Conservation (phyloP, 2,329 filamentous ascomycete species). For the Sporothrix pseudoabietina region DNA sequence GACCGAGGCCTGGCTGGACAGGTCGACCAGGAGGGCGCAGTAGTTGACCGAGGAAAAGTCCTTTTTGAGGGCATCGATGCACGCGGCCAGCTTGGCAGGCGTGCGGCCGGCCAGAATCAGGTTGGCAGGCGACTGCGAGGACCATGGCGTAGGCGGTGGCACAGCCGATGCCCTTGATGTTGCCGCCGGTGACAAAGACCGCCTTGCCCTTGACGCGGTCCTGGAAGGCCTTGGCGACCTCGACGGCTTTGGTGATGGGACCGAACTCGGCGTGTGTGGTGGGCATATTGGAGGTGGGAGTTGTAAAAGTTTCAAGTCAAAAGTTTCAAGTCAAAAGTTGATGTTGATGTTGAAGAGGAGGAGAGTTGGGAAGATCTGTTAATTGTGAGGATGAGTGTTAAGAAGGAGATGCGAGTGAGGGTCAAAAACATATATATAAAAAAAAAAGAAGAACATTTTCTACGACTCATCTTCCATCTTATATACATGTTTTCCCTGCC, state of each 20-base stretch:
- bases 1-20: constrained; percentile 44
- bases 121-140: constrained; percentile 21
- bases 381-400: background rate
- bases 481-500: background rate
- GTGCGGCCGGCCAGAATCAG: constrained; percentile 31
- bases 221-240: constrained; percentile 45
- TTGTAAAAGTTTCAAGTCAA: too few relatives aligned
- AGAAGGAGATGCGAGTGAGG: background rate
- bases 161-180: constrained; percentile 41
- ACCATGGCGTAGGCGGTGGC: constrained; percentile 41
- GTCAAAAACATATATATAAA: too few relatives aligned
- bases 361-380: background rate
- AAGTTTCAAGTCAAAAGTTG: background rate
- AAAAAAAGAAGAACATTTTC: background rate
- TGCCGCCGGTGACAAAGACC: constrained; percentile 44
- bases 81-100: constrained; percentile 38
- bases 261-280: constrained; percentile 41
- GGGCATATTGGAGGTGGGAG: background rate
- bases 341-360: background rate
- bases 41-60: constrained; percentile 37
- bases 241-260: constrained; percentile 43
- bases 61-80: constrained; percentile 40
- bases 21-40: constrained; percentile 43
- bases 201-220: constrained; percentile 44
- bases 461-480: background rate